Base-by-base conservation (phyloP, 2,329 filamentous ascomycete genomes). In the Pseudopithomyces chartarum region DNA sequence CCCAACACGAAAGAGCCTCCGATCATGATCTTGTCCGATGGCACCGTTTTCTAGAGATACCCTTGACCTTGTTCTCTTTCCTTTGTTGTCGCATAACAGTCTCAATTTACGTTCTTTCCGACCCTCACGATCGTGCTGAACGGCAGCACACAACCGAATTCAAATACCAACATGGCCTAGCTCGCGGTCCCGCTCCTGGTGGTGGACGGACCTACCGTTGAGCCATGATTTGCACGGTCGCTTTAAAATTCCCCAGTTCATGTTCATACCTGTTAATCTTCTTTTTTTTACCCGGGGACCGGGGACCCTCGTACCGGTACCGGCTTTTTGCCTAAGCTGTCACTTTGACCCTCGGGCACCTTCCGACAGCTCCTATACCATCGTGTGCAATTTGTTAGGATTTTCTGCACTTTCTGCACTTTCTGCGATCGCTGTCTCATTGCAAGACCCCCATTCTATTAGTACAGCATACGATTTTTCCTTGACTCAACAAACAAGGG, bases 1-100 rank as follows among this genome's bases (percentile, higher is more conserved):
- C 95, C 95, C 20, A 98, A 97, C 70, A 98, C 95, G 51, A 97
- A 95, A 79, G 92, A 96, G 74, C 92, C 94, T 32, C 95, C 95
- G 4, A 98, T 99, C 71, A 88, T 97, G 79, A 97, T 98, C 67
- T 85, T 96, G 65, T 97, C 92, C 63, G 95, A 99, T 75, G 95
- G 95, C 60, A 98, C 95, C 22, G 91, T 99, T 63, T 98, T 99
- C 75, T 97, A 87, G 48, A 77, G 76, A 78, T 78, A 78, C 76
- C 75, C 76, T 64, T 60, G 62, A 63, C 23, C 20, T 48, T 22
- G 13, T 54, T 61, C 67, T 70, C 61, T 46, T 64, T 62, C 68
- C 61, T 65, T 51, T 34, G 36, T 51, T 38, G 11, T 51, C 48
- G 23, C 32, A 29, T 10, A n/a, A 26, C 20, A 32, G 45, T 22